These are phyloP conservation scores for Boletus smithii DNA, from an alignment of 1,284 basidiomycete genomes.

Conservation along the genomic window DNA sequence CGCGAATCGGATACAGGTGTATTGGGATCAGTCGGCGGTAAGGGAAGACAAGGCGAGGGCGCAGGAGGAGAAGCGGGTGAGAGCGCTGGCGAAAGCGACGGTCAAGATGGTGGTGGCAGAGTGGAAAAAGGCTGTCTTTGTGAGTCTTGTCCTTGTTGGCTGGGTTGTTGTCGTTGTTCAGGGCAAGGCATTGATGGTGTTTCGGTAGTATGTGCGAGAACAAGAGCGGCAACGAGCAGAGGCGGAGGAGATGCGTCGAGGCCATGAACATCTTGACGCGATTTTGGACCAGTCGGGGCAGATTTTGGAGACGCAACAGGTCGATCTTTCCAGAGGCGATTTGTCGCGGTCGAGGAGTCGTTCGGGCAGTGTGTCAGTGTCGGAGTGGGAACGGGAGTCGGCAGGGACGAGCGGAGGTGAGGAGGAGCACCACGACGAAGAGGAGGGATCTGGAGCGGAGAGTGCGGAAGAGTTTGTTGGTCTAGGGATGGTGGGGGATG, in stretches of 20 bases:
- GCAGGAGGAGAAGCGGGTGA: constrained; percentile 68
- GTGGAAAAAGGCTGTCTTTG: constrained; percentile 89
- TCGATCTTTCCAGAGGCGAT: constrained; percentile 55
- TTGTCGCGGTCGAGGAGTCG: constrained; percentile 46
- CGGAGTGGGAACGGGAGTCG: constrained; percentile 43
- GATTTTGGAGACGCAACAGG: constrained; percentile 81
- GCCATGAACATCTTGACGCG: constrained; percentile 84
- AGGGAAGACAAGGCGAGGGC: constrained; percentile 62
- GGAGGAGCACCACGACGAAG: constrained; percentile 15
- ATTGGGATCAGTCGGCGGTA: constrained; percentile 73
- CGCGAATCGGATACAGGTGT: constrained; percentile 65
- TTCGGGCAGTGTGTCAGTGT: constrained; percentile 49
- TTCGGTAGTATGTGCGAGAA: constrained; percentile 29
- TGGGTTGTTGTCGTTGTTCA: not conserved
- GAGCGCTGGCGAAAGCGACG: constrained; percentile 68
- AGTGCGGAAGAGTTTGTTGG: constrained; percentile 30
- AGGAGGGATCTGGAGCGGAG: constrained; percentile 20
- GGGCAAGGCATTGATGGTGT: not conserved
- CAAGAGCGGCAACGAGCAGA: constrained; percentile 31
- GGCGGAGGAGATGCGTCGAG: constrained; percentile 63
- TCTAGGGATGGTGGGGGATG: constrained; percentile 18
- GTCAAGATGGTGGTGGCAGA: constrained; percentile 71
- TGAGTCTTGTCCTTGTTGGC: constrained; percentile 40
- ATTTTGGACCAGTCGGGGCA: constrained; percentile 89
- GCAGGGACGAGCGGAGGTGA: constrained; percentile 41